Conservation (phyloP, 768 basidiomycete species). For the Boletellus sp. region DNA sequence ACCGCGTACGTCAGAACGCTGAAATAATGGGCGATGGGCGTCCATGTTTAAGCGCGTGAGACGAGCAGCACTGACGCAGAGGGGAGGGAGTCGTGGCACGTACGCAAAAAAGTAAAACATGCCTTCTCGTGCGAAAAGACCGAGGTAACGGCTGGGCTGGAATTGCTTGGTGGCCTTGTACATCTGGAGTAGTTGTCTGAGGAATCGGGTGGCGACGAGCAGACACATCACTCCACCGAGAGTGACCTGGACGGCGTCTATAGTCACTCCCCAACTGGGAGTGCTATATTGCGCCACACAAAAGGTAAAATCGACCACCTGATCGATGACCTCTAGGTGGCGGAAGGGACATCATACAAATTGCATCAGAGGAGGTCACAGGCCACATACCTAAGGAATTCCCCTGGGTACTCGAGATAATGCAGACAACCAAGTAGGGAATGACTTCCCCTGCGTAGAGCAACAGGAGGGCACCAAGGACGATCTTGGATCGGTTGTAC, state of each 20-base stretch:
- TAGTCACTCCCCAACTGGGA: background rate
- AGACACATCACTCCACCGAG: background rate
- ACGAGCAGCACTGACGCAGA: too few species aligned
- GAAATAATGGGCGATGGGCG: background rate
- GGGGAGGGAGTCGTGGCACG: background rate
- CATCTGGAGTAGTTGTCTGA: background rate
- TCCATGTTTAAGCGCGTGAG: background rate
- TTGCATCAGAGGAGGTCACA: background rate
- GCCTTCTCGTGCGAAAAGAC: background rate
- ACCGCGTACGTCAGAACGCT: background rate
- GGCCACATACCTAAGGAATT: background rate
- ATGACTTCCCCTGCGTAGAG: background rate
- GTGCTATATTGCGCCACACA: background rate
- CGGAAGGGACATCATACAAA: background rate
- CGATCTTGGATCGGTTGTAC: background rate
- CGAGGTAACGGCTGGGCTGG: background rate
- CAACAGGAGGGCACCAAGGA: background rate
- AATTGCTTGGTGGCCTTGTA: background rate
- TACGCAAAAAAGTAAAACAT: constrained; percentile 1
- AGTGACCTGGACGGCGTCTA: background rate
- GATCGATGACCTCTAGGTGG: background rate
- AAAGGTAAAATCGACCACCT: background rate
- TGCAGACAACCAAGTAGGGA: background rate
- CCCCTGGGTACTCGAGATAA: background rate
- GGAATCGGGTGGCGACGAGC: background rate